phyloP scores from a whole-genome alignment of 2,329 filamentous ascomycete genomes.

The Fusarium begoniae region DNA sequence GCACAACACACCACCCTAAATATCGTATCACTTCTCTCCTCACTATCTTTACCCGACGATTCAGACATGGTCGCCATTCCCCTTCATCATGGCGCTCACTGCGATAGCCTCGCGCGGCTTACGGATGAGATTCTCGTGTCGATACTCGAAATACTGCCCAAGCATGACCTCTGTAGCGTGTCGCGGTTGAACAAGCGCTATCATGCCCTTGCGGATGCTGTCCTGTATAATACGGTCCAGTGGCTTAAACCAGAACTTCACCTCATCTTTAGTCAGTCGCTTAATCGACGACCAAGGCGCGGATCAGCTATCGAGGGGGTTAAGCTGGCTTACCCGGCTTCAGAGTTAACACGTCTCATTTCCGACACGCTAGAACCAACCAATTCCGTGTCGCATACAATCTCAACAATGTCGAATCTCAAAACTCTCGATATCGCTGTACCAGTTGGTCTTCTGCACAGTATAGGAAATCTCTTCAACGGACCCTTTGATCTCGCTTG shows the following conservation, averaged over 20 bases:
- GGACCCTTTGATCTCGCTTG: slow-evolving; percentile 61
- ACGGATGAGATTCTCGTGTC: slow-evolving; percentile 53
- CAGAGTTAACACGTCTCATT: slow-evolving; percentile 54
- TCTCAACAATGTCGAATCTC: slow-evolving; percentile 61
- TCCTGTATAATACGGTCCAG: slow-evolving; percentile 57
- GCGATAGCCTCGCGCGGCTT: slow-evolving; percentile 41
- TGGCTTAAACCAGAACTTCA: slow-evolving; percentile 59
- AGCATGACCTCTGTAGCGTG: slow-evolving; percentile 54
- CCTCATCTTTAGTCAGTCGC: slow-evolving; percentile 58
- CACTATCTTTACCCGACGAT: background rate
- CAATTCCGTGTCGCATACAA: slow-evolving; percentile 56
- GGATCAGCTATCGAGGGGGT: slow-evolving; percentile 58
- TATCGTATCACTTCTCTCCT: background rate
- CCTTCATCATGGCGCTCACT: background rate
- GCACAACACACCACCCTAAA: slow-evolving; percentile 11
- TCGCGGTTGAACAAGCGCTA: slow-evolving; percentile 54
- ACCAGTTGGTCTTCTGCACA: slow-evolving; percentile 54
- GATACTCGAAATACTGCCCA: slow-evolving; percentile 52
- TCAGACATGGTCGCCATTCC: slow-evolving; percentile 15
- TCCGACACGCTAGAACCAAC: slow-evolving; percentile 50
- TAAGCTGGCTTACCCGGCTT: slow-evolving; percentile 56
- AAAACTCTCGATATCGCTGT: slow-evolving; percentile 58
- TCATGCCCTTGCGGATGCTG: slow-evolving; percentile 56
- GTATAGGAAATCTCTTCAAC: slow-evolving; percentile 60
- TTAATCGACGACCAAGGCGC: slow-evolving; percentile 55